Base-by-base conservation (phyloP, 1,284 basidiomycete species). In the Apiotrichum siamense region DNA sequence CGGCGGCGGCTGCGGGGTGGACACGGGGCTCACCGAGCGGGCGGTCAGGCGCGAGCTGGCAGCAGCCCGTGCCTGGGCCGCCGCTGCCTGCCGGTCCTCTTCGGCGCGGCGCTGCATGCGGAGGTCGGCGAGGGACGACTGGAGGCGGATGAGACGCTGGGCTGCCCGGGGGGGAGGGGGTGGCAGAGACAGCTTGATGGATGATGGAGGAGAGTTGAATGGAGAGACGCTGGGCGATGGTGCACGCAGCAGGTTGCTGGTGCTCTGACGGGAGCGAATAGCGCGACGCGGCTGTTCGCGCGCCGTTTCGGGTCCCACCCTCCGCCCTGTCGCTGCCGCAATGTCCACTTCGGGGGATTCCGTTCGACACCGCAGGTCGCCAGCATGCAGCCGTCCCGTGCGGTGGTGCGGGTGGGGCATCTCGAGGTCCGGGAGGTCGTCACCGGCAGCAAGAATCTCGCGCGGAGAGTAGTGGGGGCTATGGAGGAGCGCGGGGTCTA, bases 91-190 rank as follows among this genome's bases (percentile, higher is more conserved):
- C 36, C 13, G 21, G 5, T 49, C 47, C 18, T 44, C 43, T 18
- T 26, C 41, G 9, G 39, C 25, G 43, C 44, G 41, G 44, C 53
- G 53, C 49, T 49, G 50, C 50, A 49, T 51, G 21, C 55, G 52
- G 25, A 57, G 45, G 31, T 57, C 55, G 17, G 55, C 55, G 29
- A 57, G 52, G 3, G 55, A 57, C 27, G 39, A 49, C 18, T 57
- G 55, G 17, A 57, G 52, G 15, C 35, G 29, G 25, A 57, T 46
- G 6, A 57, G 52, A 13, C 55, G 55, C 32, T 57, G 49, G 15
- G 49, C 33, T 20, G 55, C 55, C 15, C 55, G 55, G 7, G 51
- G 47, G 12, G 45, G 41, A 21, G 41, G 41, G 29, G 41, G 41
- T 23, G 18, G 25, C 11, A 26, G 15, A 18, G 36, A 29, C 15